Base-by-base conservation (phyloP, 805 yeast genomes). In the Blastobotrys muscicola region DNA sequence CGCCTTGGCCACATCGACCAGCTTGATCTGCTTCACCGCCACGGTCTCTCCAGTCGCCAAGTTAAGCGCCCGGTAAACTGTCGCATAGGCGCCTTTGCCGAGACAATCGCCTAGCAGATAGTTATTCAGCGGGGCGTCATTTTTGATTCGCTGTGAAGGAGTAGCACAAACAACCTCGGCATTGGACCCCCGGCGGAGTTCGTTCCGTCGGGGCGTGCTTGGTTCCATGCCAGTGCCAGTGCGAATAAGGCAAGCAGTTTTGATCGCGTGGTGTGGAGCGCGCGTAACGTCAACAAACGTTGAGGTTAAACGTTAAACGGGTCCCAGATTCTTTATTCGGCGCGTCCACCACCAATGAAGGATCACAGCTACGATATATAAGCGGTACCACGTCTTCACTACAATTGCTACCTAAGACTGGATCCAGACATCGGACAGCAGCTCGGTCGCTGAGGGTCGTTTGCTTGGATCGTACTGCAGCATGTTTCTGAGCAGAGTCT, bases 61-160 rank as follows among this genome's bases (percentile, higher is more conserved):
- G 53, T 86, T 83, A 26, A 78, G 64, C 0, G 90, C 95, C 46
- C 75, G 72, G 61, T 80, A 87, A 3, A 90, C 97, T 33, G 76
- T 75, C 1, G 97, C 97, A 59, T 78, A 87, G 0, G 97, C 97
- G 1, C 98, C 98, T 47, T 75, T 75, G 2, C 97, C 98, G 2
- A 92, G 68, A 32, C 81, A 72, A 39, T 78, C 82, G 39, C 72
- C 72, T 12, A 68, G 43, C 39, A 49, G 52, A 36, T 50, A 50
- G 45, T 50, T 50, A 29, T 46, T 39, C 23, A 44, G 38, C 16
- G 50, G 41, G 16, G 13, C 29, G 20, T 33, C 38, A 4, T 40
- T 35, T 10, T 44, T 44, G 12, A 49, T 34, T 10, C 46, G 41
- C 29, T 50, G 55, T 7, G 50, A 33, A 4, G 53, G 54, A 8